Evolutionary conservation across 495 filamentous ascomycete genomes (phyloP).

Genomic region (Penicillium angulare): DNA sequence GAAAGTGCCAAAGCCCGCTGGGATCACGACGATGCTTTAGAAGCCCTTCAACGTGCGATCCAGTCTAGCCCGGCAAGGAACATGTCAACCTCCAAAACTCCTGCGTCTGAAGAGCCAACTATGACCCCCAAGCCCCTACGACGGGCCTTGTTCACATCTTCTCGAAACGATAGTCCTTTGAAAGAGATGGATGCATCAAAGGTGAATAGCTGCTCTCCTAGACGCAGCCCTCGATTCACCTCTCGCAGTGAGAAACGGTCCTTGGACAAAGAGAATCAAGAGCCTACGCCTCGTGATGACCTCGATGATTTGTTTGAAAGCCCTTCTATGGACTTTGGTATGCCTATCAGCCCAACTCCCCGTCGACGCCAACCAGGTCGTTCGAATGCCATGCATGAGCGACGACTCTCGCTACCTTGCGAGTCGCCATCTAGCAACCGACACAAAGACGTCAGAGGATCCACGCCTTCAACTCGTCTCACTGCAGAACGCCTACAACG

Average conservation of each 20-base stretch:
- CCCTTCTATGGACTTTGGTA: conserved; percentile 37
- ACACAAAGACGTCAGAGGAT: conserved; percentile 22
- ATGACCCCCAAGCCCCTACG: conserved; percentile 66
- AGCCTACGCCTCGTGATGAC: conserved; percentile 39
- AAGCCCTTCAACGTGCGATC: conserved; percentile 60
- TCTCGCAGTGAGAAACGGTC: conserved; percentile 33
- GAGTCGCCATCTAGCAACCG: conserved; percentile 34
- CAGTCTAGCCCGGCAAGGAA: conserved; percentile 71
- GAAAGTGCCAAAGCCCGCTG: conserved; percentile 32
- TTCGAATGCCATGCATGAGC: conserved; percentile 47
- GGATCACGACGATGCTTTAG: conserved; percentile 54
- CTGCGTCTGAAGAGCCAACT: conserved; percentile 53
- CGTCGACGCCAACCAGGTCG: conserved; percentile 41
- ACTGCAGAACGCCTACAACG: conserved; percentile 39
- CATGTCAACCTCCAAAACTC: conserved; percentile 61
- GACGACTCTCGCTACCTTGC: conserved; percentile 38
- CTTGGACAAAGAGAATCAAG: conserved; percentile 51
- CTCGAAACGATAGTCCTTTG: conserved; percentile 55
- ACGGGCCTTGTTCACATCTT: conserved; percentile 72
- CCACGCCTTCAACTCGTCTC: conserved; percentile 31
- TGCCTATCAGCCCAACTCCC: conserved; percentile 63
- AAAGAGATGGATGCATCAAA: conserved; percentile 58
- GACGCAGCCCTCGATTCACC: conserved; percentile 43
- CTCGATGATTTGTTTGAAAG: conserved; percentile 61
- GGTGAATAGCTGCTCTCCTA: conserved; percentile 51